These are phyloP conservation scores for Geotrichum restrictum DNA, from an alignment of 1,139 yeast species.

Conservation along the genomic window DNA sequence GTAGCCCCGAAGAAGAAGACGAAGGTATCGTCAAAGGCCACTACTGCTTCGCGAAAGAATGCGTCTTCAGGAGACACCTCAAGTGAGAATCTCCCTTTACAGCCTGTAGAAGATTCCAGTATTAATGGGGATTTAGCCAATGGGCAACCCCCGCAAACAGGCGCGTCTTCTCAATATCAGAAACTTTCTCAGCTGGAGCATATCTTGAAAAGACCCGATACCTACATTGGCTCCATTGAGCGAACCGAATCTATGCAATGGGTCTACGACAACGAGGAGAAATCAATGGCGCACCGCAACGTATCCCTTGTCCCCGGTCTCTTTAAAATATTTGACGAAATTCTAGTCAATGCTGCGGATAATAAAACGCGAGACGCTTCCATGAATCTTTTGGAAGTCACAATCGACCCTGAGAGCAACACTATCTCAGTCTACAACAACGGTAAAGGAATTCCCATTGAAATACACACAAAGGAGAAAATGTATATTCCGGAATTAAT, in stretches of 20 bases:
- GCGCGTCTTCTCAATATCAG: conserved; percentile 82
- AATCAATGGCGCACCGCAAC: conserved; percentile 58
- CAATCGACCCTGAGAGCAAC: conserved; percentile 70
- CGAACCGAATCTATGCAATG: conserved; percentile 75
- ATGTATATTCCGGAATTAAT: conserved; percentile 94
- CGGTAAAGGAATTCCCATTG: conserved; percentile 94
- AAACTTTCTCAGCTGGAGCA: conserved; percentile 93
- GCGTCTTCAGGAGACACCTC: conserved; percentile 16
- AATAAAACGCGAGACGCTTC: conserved; percentile 91
- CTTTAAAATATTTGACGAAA: conserved; percentile 95
- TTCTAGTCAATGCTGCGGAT: conserved; percentile 96
- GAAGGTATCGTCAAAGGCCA: conserved; percentile 15
- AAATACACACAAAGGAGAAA: conserved; percentile 85
- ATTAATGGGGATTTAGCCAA: conserved; percentile 15
- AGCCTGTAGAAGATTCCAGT: conserved; percentile 13
- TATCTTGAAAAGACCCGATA: conserved; percentile 94
- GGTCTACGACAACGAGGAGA: conserved; percentile 69
- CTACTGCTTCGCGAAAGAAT: conserved; percentile 3
- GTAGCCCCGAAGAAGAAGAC: conserved; percentile 17
- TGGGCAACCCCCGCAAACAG: conserved; percentile 31
- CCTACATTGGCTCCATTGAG: conserved; percentile 94
- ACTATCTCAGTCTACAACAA: conserved; percentile 80
- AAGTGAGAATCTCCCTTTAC: conserved; percentile 6
- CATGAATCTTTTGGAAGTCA: conserved; percentile 82
- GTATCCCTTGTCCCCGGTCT: conserved; percentile 92